These are phyloP conservation scores for Coffea canephora DNA, from an alignment of 257 asterid genomes.

Conservation along the genomic window DNA sequence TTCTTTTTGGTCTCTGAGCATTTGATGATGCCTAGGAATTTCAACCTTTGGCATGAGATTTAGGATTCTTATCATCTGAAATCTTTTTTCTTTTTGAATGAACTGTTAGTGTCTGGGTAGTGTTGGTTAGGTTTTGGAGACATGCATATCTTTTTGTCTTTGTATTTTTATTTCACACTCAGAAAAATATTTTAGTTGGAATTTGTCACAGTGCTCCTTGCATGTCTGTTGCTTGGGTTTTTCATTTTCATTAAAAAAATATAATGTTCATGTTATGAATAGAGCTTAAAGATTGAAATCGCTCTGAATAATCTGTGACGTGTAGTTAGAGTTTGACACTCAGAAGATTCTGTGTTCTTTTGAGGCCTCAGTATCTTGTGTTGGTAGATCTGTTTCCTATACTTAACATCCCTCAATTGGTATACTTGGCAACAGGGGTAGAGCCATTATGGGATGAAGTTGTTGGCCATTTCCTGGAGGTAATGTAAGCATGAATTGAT, in stretches of 20 bases:
- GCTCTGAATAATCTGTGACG: background rate
- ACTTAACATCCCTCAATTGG: background rate
- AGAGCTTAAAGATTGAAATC: background rate
- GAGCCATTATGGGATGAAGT: conserved; percentile 92
- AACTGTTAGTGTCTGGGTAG: background rate
- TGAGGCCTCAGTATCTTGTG: background rate
- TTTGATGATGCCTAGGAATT: background rate
- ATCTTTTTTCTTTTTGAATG: background rate
- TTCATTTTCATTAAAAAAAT: background rate
- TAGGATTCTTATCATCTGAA: background rate
- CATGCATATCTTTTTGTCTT: background rate
- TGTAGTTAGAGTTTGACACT: background rate
- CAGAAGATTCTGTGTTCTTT: background rate
- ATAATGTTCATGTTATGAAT: background rate
- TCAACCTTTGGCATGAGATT: background rate
- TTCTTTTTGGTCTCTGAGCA: background rate
- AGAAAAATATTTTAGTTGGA: background rate
- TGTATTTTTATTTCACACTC: background rate
- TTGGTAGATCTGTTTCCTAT: background rate
- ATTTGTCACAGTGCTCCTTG: background rate
- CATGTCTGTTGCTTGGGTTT: background rate
- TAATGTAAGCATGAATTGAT: conserved; percentile 25
- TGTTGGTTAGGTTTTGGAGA: background rate
- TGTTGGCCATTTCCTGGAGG: conserved; percentile 88
- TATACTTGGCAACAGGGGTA: conserved; percentile 61